Evolutionary conservation across 331 rosid genomes (phyloP).

Genomic region (Telfairia occidentalis): DNA sequence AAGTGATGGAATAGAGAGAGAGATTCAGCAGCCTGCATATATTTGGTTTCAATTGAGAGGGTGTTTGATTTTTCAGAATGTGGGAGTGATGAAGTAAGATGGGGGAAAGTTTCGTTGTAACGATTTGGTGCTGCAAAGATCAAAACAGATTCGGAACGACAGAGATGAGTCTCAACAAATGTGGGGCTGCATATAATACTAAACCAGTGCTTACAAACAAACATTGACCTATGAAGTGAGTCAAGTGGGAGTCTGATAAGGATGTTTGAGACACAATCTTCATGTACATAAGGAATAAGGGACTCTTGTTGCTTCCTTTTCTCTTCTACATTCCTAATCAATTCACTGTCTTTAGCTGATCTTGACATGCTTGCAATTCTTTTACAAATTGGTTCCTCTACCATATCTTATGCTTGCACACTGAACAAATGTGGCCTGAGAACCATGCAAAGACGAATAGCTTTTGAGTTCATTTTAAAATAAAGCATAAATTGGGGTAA

Average conservation of each 20-base stretch:
- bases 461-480: not conserved
- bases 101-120: not conserved
- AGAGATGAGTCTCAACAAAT: constrained; percentile 28
- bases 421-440: not conserved
- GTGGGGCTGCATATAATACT: constrained; percentile 18
- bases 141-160: constrained; percentile 33
- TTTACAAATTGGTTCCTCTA: constrained; percentile 13
- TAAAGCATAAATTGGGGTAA: not conserved
- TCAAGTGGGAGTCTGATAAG: constrained; percentile 37
- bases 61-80: constrained; percentile 13
- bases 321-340: constrained; percentile 21
- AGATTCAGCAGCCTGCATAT: constrained; percentile 11
- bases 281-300: constrained; percentile 27
- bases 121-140: constrained; percentile 19
- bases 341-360: constrained; percentile 23
- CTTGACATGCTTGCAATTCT: constrained; percentile 18
- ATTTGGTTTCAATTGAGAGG: constrained; percentile 29
- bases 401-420: not conserved
- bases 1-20: constrained; percentile 18
- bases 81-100: not conserved
- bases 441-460: not conserved
- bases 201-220: constrained; percentile 42
- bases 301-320: constrained; percentile 22
- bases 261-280: constrained; percentile 32
- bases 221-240: constrained; percentile 31